Base-by-base conservation (phyloP, 2,329 filamentous ascomycete species). In the Fusarium clavum region DNA sequence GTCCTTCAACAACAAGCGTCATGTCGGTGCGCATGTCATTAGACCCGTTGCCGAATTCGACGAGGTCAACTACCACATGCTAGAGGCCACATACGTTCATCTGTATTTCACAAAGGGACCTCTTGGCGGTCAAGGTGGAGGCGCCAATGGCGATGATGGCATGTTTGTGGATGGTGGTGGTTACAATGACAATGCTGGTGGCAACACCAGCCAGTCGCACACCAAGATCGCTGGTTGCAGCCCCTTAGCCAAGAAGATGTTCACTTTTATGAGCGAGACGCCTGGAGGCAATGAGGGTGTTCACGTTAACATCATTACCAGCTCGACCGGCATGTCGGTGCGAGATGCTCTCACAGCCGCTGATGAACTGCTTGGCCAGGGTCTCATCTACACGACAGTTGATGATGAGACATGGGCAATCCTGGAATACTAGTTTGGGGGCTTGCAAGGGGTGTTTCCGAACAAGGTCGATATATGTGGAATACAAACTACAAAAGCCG, bases 361-460 rank as follows among this genome's bases (percentile, higher is more conserved):
- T 12, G 93, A 97, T 74, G 94, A 98, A 81, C 81, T 99, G 76
- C 80, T 94, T 45, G 84, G 84, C 4, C 82, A 88, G 58, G 93
- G 94, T 30, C 78, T 93, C 73, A 93, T 97, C 70, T 99, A 94
- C 82, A 93, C 94, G 29, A 99, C 97, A 12, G 87, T 97, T 9
- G 94, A 98, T 81, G 95, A 98, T 76, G 87, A 93, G 80, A 98
- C 95, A 1, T 98, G 93, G 91, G 93, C 94, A 45, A 84, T 97
- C 69, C 83, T 98, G 65, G 93, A 97, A 63, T 88, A 86, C 68
- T 90, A 79, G 49, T 16, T 13, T 47, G 20, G 45, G 38, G 25
- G 41, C 38, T 38, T 60, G 32, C 51, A 45, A 34, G 14, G 25
- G 47, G 22, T 22, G 27, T 24, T 49, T 46, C 30, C 16, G 6